Evolutionary conservation across 2,329 filamentous ascomycete genomes (phyloP), one percentile per base, ranked within the genome.

Genomic region (Diplodia corticola): DNA sequence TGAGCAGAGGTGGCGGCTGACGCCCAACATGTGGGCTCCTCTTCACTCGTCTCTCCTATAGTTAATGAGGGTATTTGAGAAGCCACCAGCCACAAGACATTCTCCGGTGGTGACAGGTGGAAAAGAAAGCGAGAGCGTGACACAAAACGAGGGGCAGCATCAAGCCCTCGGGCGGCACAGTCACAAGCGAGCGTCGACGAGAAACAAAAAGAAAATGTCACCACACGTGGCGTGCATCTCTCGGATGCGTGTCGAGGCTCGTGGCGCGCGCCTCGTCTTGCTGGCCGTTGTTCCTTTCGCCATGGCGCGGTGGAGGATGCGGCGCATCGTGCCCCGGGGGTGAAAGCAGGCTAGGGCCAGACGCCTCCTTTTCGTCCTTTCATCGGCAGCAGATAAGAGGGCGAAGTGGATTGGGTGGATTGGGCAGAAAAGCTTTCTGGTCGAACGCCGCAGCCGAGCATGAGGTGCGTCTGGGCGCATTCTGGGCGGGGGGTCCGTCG

Each of bases 361-460:
- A 44, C 40, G 17, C 15, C 40, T 13, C 40, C 6, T 44, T 44
- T 44, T 20, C 17, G 9, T 3, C 40, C 40, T 9, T n/a, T 44
- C 40, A 20, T 9, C 40, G 2, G 40, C 12, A 44, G 13, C 3
- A 5, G 15, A n/a, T 5, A 13, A 4, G 15, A 17, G 12, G 15
- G 35, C 37, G 37, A 6, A 40, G 37, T 4, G 37, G 37, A 17
- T 17, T 44, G 6, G 17, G 17, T 26, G 48, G 48, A 2, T 5
- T 12, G 12, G 22, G 4, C 15, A 46, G 20, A 59, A 46, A 59
- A 59, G 37, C 55, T 59, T 59, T 59, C 22, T 28, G 35, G 37
- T 48, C 37, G 55, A 37, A 44, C 37, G 55, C 55, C 55, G 55
- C 55, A 59, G 17, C 55, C 55, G 55, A 48, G 28, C 15, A 30